Base-by-base conservation (phyloP, 805 yeast species). In the Schwanniomyces vanrijiae region DNA sequence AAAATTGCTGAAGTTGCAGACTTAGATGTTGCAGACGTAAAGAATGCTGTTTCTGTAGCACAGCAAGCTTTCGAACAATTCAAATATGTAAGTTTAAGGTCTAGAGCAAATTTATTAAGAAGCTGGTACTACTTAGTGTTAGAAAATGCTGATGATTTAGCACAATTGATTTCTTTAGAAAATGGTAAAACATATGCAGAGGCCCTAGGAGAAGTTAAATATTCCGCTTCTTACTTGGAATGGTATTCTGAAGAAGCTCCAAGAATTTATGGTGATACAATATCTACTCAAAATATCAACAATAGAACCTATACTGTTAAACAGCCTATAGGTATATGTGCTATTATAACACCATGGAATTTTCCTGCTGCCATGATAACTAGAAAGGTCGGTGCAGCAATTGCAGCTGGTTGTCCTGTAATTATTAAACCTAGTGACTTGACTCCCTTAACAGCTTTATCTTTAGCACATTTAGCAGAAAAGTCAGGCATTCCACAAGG, bases 171-270 rank as follows among this genome's bases (percentile, higher is more conserved):
- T 62, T 77, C 86, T 24, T 64, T 74, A 48, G 86, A 82, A 59
- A 71, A 80, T 40, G 88, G 88, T 53, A 83, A 82, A 60, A 69
- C 73, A 45, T 62, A 65, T 21, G 62, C 74, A 29, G 80, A 81
- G 61, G 80, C 87, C 20, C 67, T 74, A 31, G 77, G 67, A 48
- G 95, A 88, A 58, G 76, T 88, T 37, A 74, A 72, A 16, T 83
- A 80, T 48, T 69, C 82, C 33, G 76, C 80, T 31, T 78, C 72
- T 51, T 78, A 79, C 31, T 73, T 83, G 68, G 78, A 78, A 55
- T 84, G 83, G 61, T 79, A 80, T 58, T 89, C 89, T 37, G 92
- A 92, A 21, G 81, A 83, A 78, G 86, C 90, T 43, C 31, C 31
- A 88, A 86, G 65, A 81, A 84, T 67, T 72, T 82, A 45, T 71